A percentile compares a stretch with the other conserved stretches of the same genome.
phyloP scores from a whole-genome alignment of 1,284 basidiomycete genomes.

The Boletus sp. region DNA sequence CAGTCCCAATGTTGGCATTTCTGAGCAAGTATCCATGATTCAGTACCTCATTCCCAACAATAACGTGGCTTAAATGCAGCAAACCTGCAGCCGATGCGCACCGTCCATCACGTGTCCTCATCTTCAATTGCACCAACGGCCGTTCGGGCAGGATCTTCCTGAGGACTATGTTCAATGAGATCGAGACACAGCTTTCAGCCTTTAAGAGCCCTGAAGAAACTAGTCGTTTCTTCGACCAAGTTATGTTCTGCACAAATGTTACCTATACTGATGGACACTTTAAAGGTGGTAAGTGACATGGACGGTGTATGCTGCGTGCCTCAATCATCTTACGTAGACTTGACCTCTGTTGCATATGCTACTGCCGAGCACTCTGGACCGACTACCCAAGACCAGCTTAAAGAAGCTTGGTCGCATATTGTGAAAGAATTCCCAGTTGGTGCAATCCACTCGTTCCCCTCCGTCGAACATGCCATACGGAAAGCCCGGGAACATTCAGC shows the following conservation, averaged over 20 bases:
- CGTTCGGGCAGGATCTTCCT: conserved; percentile 79
- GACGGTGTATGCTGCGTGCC: neutral
- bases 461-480: conserved; percentile 84
- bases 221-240: conserved; percentile 68
- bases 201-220: conserved; percentile 38
- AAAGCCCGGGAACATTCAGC: conserved; percentile 46
- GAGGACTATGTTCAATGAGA: conserved; percentile 50
- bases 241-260: conserved; percentile 95
- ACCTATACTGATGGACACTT: conserved; percentile 87
- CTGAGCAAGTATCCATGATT: conserved; percentile 24
- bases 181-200: conserved; percentile 43
- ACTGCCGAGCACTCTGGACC: conserved; percentile 63
- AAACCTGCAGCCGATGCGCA: conserved; percentile 8
- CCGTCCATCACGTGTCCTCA: conserved; percentile 54
- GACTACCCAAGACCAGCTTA: conserved; percentile 74
- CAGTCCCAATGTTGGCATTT: conserved; percentile 47
- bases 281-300: conserved; percentile 73
- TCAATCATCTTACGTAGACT: conserved; percentile 45
- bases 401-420: conserved; percentile 68
- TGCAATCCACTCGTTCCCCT: conserved; percentile 75
- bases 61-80: conserved; percentile 9
- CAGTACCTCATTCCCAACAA: neutral
- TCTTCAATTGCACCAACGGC: conserved; percentile 96
- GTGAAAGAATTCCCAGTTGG: conserved; percentile 57
- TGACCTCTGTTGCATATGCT: conserved; percentile 66